Base-by-base conservation (phyloP, 164 flowering plant genomes). In the Vitis rotundifolia region DNA sequence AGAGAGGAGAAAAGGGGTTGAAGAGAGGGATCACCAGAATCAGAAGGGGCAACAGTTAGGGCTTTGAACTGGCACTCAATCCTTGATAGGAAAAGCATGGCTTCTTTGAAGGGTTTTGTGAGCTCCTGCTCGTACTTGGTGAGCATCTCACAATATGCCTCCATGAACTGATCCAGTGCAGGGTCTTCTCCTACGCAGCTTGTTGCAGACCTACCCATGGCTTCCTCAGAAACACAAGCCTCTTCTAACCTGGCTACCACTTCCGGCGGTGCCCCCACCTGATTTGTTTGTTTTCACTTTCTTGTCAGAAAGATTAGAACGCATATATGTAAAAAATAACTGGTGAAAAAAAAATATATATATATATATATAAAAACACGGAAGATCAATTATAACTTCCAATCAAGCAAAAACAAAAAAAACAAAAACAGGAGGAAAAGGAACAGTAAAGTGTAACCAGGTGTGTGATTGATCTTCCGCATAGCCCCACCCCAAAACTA, bases 61-160 rank as follows among this genome's bases (percentile, higher is more conserved):
- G 93, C 78, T 74, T 89, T 96, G 81, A 93, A 88, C 77, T 96
- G 99, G 69, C 73, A 82, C 79, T 96, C 98, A 13, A 96, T 82
- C 70, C 83, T 85, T 11, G 88, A 85, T 19, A 96, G 85, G 70
- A 96, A 93, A 49, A 84, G 74, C 97, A 92, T 93, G 79, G 97
- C 98, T 78, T 95, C 98, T 57, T 91, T 88, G 67, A 91, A 86
- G 57, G 99, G 98, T 71, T 92, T 93, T 0, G 93, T 82, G 63
- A 95, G 91, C 71, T 93, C 99, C 77, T 93, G 92, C 75, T 88
- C 92, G 56, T 95, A 95, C 75, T 93, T 95, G 10, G 76, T 80
- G 48, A 95, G 86, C 99, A 93, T 93, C 81, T 95, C 99, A 72
- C 94, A 95, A 79, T 95, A 95, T 0, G 99, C 98, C 61, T 95